Evolutionary conservation across 2,329 filamentous ascomycete genomes (phyloP), one percentile per base, ranked within the genome.

Genomic region (Fusarium protoensiforme): DNA sequence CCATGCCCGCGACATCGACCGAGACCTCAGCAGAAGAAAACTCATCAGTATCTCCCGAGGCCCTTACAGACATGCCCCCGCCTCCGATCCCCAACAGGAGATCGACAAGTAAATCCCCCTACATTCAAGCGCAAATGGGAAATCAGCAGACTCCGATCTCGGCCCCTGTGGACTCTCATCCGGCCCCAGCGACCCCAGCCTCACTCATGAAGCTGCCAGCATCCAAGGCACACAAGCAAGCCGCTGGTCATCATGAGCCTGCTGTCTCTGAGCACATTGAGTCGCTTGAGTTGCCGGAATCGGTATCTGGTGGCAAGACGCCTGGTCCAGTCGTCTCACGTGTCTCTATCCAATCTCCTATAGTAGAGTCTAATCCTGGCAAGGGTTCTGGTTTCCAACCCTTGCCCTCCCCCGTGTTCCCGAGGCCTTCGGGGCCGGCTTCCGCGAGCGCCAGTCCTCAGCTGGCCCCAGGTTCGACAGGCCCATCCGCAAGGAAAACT

Each of bases 161-260:
- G 5, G 66, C 39, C 29, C 77, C 78, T 5, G 67, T 69, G 20
- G 79, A 78, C 36, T 64, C 60, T 11, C 77, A 83, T 24, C 85
- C 85, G 60, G 85, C 83, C 75, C 90, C 91, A 54, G 85, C 84
- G 75, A 90, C 91, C 61, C 93, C 94, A 1, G 94, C 95, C 10
- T 97, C 95, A 8, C 84, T 98, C 67, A 98, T 98, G 93, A 92
- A 91, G 77, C 86, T 96, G 48, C 87, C 87, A 5, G 86, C 88
- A 29, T 88, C 88, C 77, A 85, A 85, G 75, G 82, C 84, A 61
- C 88, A 88, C 71, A 86, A 85, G 33, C 71, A 74, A 16, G 82
- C 86, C 33, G 78, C 83, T 69, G 80, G 80, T 68, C 75, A 80
- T 73, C 80, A 83, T 27, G 86, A 86, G 18, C 80, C 83, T 4